Evolutionary conservation across 495 filamentous ascomycete genomes (phyloP), one percentile per base, ranked within the genome.

Genomic region (Tuber calosporum): DNA sequence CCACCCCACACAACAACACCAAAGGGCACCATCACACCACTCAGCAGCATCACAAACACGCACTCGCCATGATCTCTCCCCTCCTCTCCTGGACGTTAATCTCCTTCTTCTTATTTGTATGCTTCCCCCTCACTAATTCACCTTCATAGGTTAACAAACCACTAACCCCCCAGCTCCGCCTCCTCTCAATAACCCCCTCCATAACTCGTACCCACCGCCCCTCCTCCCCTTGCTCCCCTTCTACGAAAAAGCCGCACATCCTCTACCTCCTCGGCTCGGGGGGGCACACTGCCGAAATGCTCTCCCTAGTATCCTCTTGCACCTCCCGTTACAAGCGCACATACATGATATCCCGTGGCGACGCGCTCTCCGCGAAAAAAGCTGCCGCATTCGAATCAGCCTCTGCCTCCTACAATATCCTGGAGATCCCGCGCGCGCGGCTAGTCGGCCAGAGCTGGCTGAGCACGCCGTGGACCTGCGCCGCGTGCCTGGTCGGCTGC

Each of bases 281-380:
- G 72, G 95, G 95, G 6, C 95, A 99, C 84, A 97, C 94, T 1
- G 88, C 92, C 19, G 95, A 99, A 84, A 96, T 98, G 92, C 84
- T 97, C 66, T 88, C 89, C 74, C 89, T 96, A 83, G 85, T 98
- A 37, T 82, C 86, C 37, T 34, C 78, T 82, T 4, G 41, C 43
- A 2, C 69, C 81, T 72, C 89, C 87, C 80, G 48, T n/a, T 86
- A 84, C 6, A 89, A 91, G 79, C 88, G 95, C 30, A 94, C 91
- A 71, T 99, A 96, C 82, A 84, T 97, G 20, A 85, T 96, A 66
- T 90, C 88, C 70, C 86, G 85, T 1, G 94, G 91, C 6, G 95
- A 99, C 83, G 82, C 79, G 41, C 89, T 95, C 84, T 93, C 90
- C 62, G 89, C 87, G 1, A 70, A 79, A n/a, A 89, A 88, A 76